A percentile compares a stretch with the other conserved stretches of the same genome.
These are phyloP conservation scores for Botryotinia globosa DNA, from an alignment of 2,329 filamentous ascomycete species.

Conservation along the genomic window DNA sequence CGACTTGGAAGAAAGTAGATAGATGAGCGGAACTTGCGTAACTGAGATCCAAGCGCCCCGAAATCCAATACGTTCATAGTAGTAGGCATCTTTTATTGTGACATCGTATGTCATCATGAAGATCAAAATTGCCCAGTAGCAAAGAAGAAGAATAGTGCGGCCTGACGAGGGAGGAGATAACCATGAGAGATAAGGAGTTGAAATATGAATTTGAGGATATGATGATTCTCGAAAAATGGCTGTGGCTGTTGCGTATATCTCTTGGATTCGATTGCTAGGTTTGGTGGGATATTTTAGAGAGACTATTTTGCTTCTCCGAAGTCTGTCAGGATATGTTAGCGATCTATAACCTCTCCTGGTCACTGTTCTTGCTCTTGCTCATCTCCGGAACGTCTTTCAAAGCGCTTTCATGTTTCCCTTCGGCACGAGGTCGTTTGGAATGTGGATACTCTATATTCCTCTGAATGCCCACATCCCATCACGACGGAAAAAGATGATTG, in stretches of 20 bases:
- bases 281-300: constrained; percentile 49
- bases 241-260: constrained; percentile 57
- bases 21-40: constrained; percentile 62
- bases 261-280: constrained; percentile 46
- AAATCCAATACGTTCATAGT: constrained; percentile 64
- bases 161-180: constrained; percentile 57
- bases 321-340: constrained; percentile 38
- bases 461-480: neutral
- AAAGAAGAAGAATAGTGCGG: constrained; percentile 51
- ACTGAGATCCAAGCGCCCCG: constrained; percentile 66
- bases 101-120: constrained; percentile 55
- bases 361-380: neutral
- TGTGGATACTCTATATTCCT: neutral
- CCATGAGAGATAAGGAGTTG: constrained; percentile 50
- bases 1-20: constrained; percentile 59
- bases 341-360: neutral
- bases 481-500: neutral
- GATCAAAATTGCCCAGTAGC: constrained; percentile 58
- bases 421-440: neutral
- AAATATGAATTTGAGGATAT: constrained; percentile 54
- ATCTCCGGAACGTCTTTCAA: neutral
- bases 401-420: neutral
- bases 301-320: constrained; percentile 43
- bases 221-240: constrained; percentile 55
- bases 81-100: constrained; percentile 52